phyloP scores from a whole-genome alignment of 495 filamentous ascomycete species.

The Tuber calosporum region DNA sequence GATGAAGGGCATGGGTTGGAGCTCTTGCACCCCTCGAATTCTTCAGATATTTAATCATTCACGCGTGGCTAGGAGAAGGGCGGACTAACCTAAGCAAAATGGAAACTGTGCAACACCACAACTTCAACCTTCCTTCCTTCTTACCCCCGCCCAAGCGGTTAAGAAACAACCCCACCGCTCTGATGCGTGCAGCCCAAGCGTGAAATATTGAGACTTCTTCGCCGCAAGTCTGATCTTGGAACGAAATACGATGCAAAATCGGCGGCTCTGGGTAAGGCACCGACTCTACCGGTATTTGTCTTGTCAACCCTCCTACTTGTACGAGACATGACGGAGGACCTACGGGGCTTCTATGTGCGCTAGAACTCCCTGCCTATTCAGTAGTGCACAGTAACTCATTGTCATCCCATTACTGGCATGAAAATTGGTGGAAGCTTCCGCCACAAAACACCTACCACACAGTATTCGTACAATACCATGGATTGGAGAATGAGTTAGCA shows the following conservation, averaged over 20 bases:
- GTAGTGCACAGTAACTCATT: not conserved
- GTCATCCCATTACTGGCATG: not conserved
- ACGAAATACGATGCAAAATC: not conserved
- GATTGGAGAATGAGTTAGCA: not conserved
- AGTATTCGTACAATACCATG: not conserved
- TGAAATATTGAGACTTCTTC: not conserved
- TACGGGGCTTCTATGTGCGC: not conserved
- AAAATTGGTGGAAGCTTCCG: not conserved
- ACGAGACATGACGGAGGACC: not conserved
- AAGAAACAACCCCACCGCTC: not conserved
- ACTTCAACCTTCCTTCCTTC: not conserved
- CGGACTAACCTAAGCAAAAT: not conserved
- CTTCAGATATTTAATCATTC: not conserved
- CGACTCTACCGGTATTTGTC: not conserved
- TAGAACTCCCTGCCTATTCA: not conserved
- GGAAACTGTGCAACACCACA: not conserved
- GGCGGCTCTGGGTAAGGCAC: not conserved
- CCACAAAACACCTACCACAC: not conserved
- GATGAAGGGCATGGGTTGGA: not conserved
- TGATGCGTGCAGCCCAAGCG: not conserved
- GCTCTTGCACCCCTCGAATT: not conserved
- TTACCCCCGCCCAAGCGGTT: no score
- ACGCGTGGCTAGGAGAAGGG: not conserved
- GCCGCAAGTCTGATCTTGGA: not conserved
- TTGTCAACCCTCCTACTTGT: not conserved